Base-by-base conservation (phyloP, 768 basidiomycete genomes). In the Lactarius pseudohatsudake region DNA sequence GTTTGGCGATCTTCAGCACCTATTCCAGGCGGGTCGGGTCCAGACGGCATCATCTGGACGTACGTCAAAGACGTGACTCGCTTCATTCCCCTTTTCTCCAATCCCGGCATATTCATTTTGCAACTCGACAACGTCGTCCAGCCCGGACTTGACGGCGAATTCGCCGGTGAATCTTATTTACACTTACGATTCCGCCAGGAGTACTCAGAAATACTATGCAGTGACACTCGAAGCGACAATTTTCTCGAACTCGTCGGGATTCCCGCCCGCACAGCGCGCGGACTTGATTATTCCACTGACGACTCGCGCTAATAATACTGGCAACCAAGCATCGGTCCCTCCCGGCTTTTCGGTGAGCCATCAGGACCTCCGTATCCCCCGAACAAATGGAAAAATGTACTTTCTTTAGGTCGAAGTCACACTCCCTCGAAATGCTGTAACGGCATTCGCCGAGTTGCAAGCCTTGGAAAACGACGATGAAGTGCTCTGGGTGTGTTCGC, bases 1-100 rank as follows among this genome's bases (percentile, higher is more conserved):
- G 88, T 91, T 59, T 91, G 90, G 91, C 81, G 91, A 43, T 91
- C 88, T 22, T 91, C 89, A 0, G 92, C 90, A 20, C 86, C 8
- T 28, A 28, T 28, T 28, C 28, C 28, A 28, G 3, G 3, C 28
- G 28, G 3, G 2, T 2, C 28, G 2, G 28, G 28, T 2, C 28
- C 2, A 2, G 28, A 28, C 28, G 28, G 28, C 28, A 28, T 28
- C 28, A 3, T 28, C 28, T 28, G 28, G 28, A 28, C 28, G 28
- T 28, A 28, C 28, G 28, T 28, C 28, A 28, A 28, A 3, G 28
- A 28, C 28, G 28, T 28, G 28, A 28, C 28, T 2, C 28, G 28
- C 3, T 28, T 28, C 28, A 28, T 3, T 3, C 28, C 28, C 28
- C 28, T 28, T 28, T 28, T 28, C 28, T 28, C 28, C 28, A 28